These are phyloP conservation scores for Arthrobotrys megalospora DNA, from an alignment of 2,329 filamentous ascomycete species.

Conservation along the genomic window DNA sequence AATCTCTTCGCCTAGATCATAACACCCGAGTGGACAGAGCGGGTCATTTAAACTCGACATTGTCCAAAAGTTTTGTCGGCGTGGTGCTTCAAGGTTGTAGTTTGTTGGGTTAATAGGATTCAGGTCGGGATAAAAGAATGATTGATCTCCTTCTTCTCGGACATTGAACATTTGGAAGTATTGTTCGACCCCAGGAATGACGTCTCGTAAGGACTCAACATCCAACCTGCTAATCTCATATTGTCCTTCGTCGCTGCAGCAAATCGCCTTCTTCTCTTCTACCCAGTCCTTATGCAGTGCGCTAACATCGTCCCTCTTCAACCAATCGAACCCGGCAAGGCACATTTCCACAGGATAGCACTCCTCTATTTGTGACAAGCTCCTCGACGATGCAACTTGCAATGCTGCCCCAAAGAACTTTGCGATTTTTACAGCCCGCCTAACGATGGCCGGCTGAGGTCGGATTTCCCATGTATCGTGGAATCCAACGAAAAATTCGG, in stretches of 20 bases:
- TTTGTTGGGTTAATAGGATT: constrained; percentile 52
- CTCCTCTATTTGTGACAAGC: constrained; percentile 61
- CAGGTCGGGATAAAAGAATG: constrained; percentile 55
- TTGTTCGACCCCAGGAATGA: constrained; percentile 50
- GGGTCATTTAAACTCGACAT: constrained; percentile 55
- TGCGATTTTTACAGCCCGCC: constrained; percentile 67
- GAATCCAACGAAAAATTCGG: constrained; percentile 67
- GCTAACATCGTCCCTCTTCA: constrained; percentile 66
- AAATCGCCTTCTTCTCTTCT: constrained; percentile 63
- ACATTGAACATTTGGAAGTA: constrained; percentile 41
- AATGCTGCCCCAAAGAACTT: constrained; percentile 67
- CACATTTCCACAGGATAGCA: constrained; percentile 64
- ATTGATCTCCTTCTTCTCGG: constrained; percentile 46
- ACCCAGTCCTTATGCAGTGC: constrained; percentile 66
- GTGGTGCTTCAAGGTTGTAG: constrained; percentile 48
- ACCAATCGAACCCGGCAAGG: constrained; percentile 67
- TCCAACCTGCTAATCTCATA: constrained; percentile 50
- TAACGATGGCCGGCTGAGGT: constrained; percentile 66
- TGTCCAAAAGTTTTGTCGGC: constrained; percentile 50
- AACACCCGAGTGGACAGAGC: constrained; percentile 68
- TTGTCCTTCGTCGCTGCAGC: constrained; percentile 48
- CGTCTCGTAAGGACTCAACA: constrained; percentile 29
- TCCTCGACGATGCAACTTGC: constrained; percentile 48
- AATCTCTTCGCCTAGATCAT: constrained; percentile 69
- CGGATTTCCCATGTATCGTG: constrained; percentile 66